A percentile compares a stretch with the other conserved stretches of the same genome.
Evolutionary conservation across 495 filamentous ascomycete genomes (phyloP).

Genomic region (Coniosporium apollinis): DNA sequence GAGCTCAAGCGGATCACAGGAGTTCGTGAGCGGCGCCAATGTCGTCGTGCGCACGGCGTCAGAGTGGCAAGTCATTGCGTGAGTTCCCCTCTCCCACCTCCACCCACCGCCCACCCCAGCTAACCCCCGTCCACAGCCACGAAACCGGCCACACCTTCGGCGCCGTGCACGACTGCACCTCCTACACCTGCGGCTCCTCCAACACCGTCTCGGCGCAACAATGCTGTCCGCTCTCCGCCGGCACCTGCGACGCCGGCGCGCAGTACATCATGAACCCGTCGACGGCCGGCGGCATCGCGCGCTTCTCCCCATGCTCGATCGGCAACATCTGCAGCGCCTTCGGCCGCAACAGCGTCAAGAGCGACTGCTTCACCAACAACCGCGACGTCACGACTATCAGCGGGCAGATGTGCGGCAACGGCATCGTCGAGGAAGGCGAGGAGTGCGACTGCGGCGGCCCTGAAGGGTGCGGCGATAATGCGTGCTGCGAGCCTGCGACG

Average conservation of each 20-base stretch:
- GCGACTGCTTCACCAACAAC: slow-evolving; percentile 64
- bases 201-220: slow-evolving; percentile 48
- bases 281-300: slow-evolving; percentile 47
- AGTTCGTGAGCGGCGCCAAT: slow-evolving; percentile 69
- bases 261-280: slow-evolving; percentile 93
- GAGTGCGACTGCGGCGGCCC: slow-evolving; percentile 89
- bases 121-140: slow-evolving; percentile 28
- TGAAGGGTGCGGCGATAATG: slow-evolving; percentile 50
- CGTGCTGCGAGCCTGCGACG: slow-evolving; percentile 71
- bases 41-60: slow-evolving; percentile 70
- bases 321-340: slow-evolving; percentile 94
- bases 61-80: slow-evolving; percentile 91
- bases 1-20: slow-evolving; percentile 31
- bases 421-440: slow-evolving; percentile 87
- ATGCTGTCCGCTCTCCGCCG: slow-evolving; percentile 68
- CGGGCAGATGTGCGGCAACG: slow-evolving; percentile 81
- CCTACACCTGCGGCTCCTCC: slow-evolving; percentile 42
- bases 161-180: slow-evolving; percentile 82
- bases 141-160: slow-evolving; percentile 93
- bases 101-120: background rate
- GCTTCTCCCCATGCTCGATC: slow-evolving; percentile 75
- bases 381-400: slow-evolving; percentile 70
- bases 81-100: slow-evolving; percentile 9
- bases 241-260: slow-evolving; percentile 56
- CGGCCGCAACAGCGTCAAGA: slow-evolving; percentile 59